Evolutionary conservation across 2,329 filamentous ascomycete genomes (phyloP), one percentile per base, ranked within the genome.

Genomic region (Boeremia exigua): DNA sequence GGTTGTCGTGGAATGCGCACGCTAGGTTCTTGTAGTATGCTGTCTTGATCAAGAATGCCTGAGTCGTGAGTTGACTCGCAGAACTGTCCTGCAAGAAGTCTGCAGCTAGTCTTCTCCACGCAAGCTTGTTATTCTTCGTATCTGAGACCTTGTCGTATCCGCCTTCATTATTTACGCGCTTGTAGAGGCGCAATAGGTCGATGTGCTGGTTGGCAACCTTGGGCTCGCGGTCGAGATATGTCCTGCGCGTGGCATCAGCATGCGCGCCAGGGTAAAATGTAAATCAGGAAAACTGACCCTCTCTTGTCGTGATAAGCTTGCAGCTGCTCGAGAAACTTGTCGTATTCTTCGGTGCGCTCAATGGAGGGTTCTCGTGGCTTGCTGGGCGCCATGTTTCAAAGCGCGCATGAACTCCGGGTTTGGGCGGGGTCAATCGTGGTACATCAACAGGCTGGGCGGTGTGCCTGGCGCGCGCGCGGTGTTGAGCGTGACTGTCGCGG

Each of bases 11-110:
- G 54, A 45, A 47, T 48, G 48, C 80, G 55, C 72, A 83, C 80
- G 89, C 89, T 39, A 96, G 84, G 68, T 94, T 92, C 75, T 92
- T 93, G 80, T 96, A 96, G 79, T 95, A 96, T 60, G 90, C 87
- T 52, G 90, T 89, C 78, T 96, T 96, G 52, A 96, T 80, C 56
- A 89, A 85, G 77, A 96, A 96, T 12, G 91, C 92, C 56, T 92
- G 86, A n/a, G 91, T 91, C 6, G 91, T 84, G 57, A 91, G 86
- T 70, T 94, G 92, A 17, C 59, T 65, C 11, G 54, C 44, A 67
- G 84, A 83, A 52, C 87, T 87, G 69, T 86, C 86, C 60, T 93
- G 85, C 45, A 90, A 86, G 54, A 96, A 88, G 66, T 92, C 88
- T 48, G 87, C 83, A 11, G 89, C 90, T 67, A 96, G 84, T 66